Evolutionary conservation across 257 asterid genomes (phyloP), one percentile per base, ranked within the genome.

Genomic region (Ocimum tenuiflorum): DNA sequence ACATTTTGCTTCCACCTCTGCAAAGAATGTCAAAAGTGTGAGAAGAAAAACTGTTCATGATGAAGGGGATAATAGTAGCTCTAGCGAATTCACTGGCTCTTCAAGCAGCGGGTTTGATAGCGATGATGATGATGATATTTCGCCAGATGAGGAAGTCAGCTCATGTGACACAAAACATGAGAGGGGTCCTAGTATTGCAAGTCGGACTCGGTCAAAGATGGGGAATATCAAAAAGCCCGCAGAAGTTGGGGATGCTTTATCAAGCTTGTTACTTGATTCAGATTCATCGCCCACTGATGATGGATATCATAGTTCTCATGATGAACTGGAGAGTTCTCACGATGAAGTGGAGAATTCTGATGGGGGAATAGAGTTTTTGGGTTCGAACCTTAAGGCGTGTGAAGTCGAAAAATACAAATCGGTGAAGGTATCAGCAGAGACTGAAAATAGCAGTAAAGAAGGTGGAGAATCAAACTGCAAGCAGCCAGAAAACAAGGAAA

Each of bases 181-280:
- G 57, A 46, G 1, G 11, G 6, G 31, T 49, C 14, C 45, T 22
- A 62, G 75, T 49, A 11, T 51, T 33, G 60, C 78, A 1, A 53
- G 24, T 50, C 75, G 57, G 56, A 55, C 84, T 48, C 69, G 68
- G 46, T 61, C 68, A 70, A 69, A 43, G 74, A 59, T 13, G 49
- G 49, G 66, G 60, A 65, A 35, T 6, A 20, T 14, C 8, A 65
- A 54, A 60, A 51, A 65, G 51, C 38, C 63, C 3, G 13, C 63
- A 3, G 59, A 61, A 61, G 72, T 41, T 65, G 48, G 23, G 22
- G 14, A 38, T 7, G 56, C 10, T 22, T 22, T 47, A 7, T 13
- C 8, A 12, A 63, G 12, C 39, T 36, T 7, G 24, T 53, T 74
- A 43, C 14, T 10, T 20, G 69, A 50, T 39, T 55, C 65, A 18